Conservation (phyloP, 495 filamentous ascomycete genomes). For the Lentithecium fluviatile region DNA sequence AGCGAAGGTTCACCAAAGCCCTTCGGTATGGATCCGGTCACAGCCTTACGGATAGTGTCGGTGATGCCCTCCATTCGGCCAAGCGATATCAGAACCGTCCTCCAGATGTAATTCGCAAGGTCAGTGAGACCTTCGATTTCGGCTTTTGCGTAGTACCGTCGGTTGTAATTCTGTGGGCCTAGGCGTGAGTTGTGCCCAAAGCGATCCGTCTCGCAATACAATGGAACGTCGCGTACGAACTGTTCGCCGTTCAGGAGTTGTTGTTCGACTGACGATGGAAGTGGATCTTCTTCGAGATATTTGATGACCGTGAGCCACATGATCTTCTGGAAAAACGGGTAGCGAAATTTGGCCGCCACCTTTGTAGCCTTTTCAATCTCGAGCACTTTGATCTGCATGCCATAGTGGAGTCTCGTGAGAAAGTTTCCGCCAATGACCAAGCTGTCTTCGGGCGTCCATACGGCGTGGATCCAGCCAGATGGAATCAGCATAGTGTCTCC, state of each 20-base stretch:
- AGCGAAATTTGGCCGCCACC: conserved; percentile 66
- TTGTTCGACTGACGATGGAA: conserved; percentile 59
- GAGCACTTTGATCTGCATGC: conserved; percentile 68
- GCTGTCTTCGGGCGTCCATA: conserved; percentile 76
- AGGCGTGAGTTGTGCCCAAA: conserved; percentile 51
- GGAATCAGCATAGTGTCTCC: conserved; percentile 80
- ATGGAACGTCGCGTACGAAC: conserved; percentile 56
- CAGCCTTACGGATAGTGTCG: conserved; percentile 55
- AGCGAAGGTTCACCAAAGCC: conserved; percentile 61
- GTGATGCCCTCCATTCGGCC: conserved; percentile 62
- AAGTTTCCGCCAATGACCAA: conserved; percentile 78
- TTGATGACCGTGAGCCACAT: conserved; percentile 70
- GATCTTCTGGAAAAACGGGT: conserved; percentile 73
- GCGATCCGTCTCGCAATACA: conserved; percentile 60
- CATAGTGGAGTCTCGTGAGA: conserved; percentile 66
- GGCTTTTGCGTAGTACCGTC: conserved; percentile 64
- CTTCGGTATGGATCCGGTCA: conserved; percentile 65
- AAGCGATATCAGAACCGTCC: conserved; percentile 66
- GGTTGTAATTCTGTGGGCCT: conserved; percentile 55
- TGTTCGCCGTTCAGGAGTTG: conserved; percentile 56
- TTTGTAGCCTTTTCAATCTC: conserved; percentile 74
- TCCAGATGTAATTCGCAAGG: conserved; percentile 62
- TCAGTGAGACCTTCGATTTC: conserved; percentile 68
- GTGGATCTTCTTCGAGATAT: conserved; percentile 66
- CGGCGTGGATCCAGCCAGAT: conserved; percentile 78